A percentile compares a stretch with the other conserved stretches of the same genome.
Evolutionary conservation across 805 yeast genomes (phyloP).

Genomic region (Starmerella scarabaei): DNA sequence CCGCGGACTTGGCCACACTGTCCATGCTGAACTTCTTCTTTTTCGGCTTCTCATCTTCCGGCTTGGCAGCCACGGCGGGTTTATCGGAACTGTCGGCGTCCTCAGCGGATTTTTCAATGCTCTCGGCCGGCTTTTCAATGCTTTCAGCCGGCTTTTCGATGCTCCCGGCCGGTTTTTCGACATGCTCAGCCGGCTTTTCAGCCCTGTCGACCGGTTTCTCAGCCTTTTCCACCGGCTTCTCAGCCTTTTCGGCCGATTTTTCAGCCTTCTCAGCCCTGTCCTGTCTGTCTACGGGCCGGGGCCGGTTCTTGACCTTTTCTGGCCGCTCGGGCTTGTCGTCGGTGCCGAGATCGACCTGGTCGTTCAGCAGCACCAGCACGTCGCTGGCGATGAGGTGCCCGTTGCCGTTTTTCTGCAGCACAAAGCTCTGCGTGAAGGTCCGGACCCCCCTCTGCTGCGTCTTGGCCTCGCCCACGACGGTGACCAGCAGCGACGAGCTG

Average conservation of each 20-base stretch:
- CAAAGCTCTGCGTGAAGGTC: constrained; percentile 32
- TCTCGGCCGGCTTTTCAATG: too few species aligned
- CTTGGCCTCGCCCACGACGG: constrained; percentile 32
- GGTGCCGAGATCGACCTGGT: neutral
- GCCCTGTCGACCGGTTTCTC: too few species aligned
- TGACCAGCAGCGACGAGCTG: constrained; percentile 28
- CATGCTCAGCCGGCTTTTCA: too few species aligned
- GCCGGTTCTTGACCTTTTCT: too few species aligned
- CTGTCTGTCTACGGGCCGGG: too few species aligned
- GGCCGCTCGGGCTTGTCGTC: too few species aligned
- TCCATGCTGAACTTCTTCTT: constrained; percentile 8
- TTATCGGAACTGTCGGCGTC: neutral
- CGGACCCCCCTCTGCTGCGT: constrained; percentile 21
- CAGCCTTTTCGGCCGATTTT: neutral
- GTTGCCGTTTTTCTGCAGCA: constrained; percentile 23
- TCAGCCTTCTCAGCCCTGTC: too few species aligned
- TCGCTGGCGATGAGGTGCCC: constrained; percentile 30
- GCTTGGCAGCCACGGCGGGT: neutral
- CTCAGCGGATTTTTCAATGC: neutral
- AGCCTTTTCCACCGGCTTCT: neutral
- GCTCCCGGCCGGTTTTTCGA: too few species aligned
- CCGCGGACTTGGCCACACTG: constrained; percentile 5
- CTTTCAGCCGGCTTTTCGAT: too few species aligned
- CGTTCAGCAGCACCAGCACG: constrained; percentile 27
- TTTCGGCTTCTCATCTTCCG: neutral